A percentile compares a stretch with the other conserved stretches of the same genome.
Evolutionary conservation across 2,329 filamentous ascomycete genomes (phyloP).

Genomic region (Colletotrichum sp.): DNA sequence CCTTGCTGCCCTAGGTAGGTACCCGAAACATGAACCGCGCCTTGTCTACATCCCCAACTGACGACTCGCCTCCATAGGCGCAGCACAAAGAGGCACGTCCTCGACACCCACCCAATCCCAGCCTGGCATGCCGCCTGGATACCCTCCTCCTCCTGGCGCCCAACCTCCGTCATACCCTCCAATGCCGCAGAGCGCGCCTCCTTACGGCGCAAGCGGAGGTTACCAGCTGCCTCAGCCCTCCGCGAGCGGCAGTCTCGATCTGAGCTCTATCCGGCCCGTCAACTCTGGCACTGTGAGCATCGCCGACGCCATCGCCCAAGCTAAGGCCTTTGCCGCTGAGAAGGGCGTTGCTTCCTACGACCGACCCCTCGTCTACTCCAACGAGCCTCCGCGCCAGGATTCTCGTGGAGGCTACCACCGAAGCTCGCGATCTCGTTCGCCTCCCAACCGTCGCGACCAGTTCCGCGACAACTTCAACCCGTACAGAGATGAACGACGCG

Average conservation of each 20-base stretch:
- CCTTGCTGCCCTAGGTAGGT: conserved; percentile 54
- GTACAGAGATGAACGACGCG: conserved; percentile 85
- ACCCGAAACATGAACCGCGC: conserved; percentile 9
- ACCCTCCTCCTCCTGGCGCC: conserved; percentile 42
- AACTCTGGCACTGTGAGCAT: conserved; percentile 85
- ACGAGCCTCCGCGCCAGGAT: conserved; percentile 35
- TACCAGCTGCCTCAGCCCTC: conserved; percentile 70
- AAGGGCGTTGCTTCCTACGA: conserved; percentile 74
- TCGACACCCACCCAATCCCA: conserved; percentile 48
- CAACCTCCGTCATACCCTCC: conserved; percentile 41
- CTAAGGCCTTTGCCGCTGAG: conserved; percentile 80
- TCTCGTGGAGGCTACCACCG: conserved; percentile 57
- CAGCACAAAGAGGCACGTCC: conserved; percentile 48
- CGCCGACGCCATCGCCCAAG: conserved; percentile 83
- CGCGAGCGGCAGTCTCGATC: conserved; percentile 77
- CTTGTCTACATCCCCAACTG: conserved; percentile 14
- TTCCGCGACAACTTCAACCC: conserved; percentile 81
- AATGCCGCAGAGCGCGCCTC: conserved; percentile 37
- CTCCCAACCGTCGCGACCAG: conserved; percentile 68
- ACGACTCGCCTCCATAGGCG: conserved; percentile 31
- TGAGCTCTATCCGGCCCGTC: conserved; percentile 80
- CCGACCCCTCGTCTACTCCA: conserved; percentile 53
- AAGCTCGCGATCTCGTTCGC: conserved; percentile 76
- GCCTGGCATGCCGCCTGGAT: conserved; percentile 40
- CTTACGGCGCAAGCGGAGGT: conserved; percentile 38